These are phyloP conservation scores for Ulmus americana DNA, from an alignment of 331 rosid genomes.

Conservation along the genomic window DNA sequence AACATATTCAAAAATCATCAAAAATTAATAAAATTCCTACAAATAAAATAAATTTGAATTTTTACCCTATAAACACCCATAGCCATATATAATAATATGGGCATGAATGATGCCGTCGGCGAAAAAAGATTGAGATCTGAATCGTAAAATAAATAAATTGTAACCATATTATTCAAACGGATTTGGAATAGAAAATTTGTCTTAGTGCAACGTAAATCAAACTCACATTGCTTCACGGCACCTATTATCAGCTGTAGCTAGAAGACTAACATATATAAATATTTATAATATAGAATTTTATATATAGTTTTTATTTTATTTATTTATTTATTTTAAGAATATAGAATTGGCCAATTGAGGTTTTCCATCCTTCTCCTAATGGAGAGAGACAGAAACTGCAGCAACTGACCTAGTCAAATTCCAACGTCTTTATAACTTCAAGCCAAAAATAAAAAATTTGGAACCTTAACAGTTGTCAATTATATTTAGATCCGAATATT, in stretches of 20 bases:
- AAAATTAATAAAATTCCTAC: too few relatives aligned
- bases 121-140: conserved; percentile 26
- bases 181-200: conserved; percentile 5
- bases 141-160: conserved; percentile 3
- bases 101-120: conserved; percentile 35
- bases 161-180: not conserved
- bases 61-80: too few relatives aligned
- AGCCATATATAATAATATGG: not conserved
- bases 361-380: conserved; percentile 20
- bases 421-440: not conserved
- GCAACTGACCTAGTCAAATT: conserved; percentile 38
- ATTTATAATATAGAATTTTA: not conserved
- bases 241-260: conserved; percentile 6
- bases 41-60: too few relatives aligned
- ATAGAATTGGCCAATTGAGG: conserved; percentile 24
- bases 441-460: not conserved
- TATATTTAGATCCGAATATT: not conserved
- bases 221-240: conserved; percentile 37
- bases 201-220: conserved; percentile 11
- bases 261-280: conserved; percentile 10
- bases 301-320: conserved; percentile 3
- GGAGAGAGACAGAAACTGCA: conserved; percentile 28
- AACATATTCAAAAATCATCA: too few relatives aligned
- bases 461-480: conserved; percentile 14
- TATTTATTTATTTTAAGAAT: conserved; percentile 23